These are phyloP conservation scores for Ochetophila trinervis DNA, from an alignment of 306 rosid species.

Conservation along the genomic window DNA sequence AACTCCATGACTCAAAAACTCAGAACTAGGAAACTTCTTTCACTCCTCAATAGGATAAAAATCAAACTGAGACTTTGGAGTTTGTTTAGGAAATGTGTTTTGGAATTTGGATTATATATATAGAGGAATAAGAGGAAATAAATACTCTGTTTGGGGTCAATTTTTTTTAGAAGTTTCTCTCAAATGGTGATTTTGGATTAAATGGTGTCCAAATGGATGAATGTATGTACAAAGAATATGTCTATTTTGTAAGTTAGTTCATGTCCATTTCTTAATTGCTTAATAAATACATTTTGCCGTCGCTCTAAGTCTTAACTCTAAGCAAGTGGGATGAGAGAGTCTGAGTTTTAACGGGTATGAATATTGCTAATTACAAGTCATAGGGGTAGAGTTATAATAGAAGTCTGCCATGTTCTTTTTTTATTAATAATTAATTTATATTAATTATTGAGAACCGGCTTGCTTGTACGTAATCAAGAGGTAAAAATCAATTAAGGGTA, in stretches of 20 bases:
- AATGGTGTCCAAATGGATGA: constrained; percentile 32
- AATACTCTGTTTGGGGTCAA: constrained; percentile 28
- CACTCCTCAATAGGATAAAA: not conserved
- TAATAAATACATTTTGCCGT: not conserved
- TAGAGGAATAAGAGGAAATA: constrained; percentile 9
- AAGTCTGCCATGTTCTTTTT: not conserved
- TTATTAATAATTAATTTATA: constrained; percentile 1
- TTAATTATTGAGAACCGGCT: constrained; percentile 13
- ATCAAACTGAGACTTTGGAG: constrained; percentile 12
- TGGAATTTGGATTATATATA: constrained; percentile 25
- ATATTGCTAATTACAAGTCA: constrained; percentile 1
- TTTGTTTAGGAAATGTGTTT: not conserved
- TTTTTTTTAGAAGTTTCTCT: constrained; percentile 17
- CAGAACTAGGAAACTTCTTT: not conserved
- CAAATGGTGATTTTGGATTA: constrained; percentile 12
- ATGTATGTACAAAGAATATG: constrained; percentile 27
- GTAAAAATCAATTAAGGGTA: constrained; percentile 26
- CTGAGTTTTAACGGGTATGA: not conserved
- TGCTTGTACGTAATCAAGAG: constrained; percentile 25
- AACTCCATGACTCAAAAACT: not conserved
- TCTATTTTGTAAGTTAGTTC: constrained; percentile 35
- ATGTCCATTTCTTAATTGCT: constrained; percentile 9
- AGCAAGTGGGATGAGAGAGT: constrained; percentile 29
- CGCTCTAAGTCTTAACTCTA: too few relatives aligned
- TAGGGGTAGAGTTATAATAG: constrained; percentile 27